Evolutionary conservation across 2,329 filamentous ascomycete species (phyloP), one percentile per base, ranked within the genome.

Genomic region (Albophoma yamanashiensis): DNA sequence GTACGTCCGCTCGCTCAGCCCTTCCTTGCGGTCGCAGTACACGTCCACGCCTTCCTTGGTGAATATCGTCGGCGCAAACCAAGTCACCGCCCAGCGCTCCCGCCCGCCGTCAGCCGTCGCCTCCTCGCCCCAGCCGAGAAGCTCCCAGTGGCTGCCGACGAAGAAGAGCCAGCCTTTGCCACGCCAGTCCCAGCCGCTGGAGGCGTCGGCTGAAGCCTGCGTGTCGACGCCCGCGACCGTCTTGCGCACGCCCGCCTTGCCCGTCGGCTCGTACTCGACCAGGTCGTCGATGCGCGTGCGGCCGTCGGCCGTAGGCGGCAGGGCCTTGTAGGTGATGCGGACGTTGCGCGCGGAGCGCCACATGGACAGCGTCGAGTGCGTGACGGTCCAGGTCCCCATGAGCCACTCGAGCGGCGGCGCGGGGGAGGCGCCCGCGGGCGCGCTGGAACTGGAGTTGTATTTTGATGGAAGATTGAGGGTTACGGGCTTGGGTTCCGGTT

Each of bases 301-400:
- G 59, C 77, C 75, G 47, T 77, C 75, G 62, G 62, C 20, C 64
- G 71, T 63, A 34, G 71, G 61, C 14, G 74, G 68, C 11, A 89
- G 78, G 0, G 80, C 72, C 12, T 75, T 82, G 78, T 95, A 95
- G 40, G 85, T 88, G 71, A 95, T 93, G 67, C 82, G 82, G 17
- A 95, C 89, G 74, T 94, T 94, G 70, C 86, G 87, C 58, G 89
- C 87, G 55, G 83, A 82, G 66, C 85, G 85, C 91, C 91, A 95
- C 88, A 94, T 92, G 63, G 82, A 76, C 14, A 92, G 83, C 6
- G 88, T 90, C 5, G 86, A 89, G 75, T 91, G 87, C 14, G 88
- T 89, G 60, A 92, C 87, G 66, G 82, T 76, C 89, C 89, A 92
- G 61, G 84, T 89, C 62, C 86, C 78, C 58, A 79, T 74, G 55